Evolutionary conservation across 1,139 yeast genomes (phyloP).

Genomic region (Sugiyamaella novakii): DNA sequence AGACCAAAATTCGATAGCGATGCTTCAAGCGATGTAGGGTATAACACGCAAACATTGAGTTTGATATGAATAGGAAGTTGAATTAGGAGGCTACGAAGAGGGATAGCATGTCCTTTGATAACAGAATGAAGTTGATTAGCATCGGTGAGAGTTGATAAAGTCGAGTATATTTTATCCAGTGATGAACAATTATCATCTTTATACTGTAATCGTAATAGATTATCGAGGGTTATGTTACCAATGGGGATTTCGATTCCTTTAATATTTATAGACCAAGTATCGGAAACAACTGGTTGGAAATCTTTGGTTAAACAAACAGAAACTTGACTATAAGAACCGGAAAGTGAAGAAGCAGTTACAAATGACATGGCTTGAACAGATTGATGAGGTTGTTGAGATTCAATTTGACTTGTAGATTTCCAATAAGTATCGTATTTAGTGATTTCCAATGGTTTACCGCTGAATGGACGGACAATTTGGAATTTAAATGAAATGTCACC

Average conservation of each 20-base stretch:
- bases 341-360: conserved; percentile 88
- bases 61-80: conserved; percentile 61
- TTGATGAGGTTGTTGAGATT: conserved; percentile 30
- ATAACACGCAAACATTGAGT: conserved; percentile 74
- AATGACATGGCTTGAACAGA: conserved; percentile 56
- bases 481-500: conserved; percentile 79
- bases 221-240: conserved; percentile 47
- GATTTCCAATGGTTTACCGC: conserved; percentile 82
- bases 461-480: conserved; percentile 87
- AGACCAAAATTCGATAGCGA: conserved; percentile 51
- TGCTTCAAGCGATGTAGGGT: conserved; percentile 74
- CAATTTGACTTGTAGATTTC: conserved; percentile 73
- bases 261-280: conserved; percentile 61
- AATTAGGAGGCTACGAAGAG: conserved; percentile 62
- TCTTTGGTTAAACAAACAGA: conserved; percentile 75
- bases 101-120: conserved; percentile 53
- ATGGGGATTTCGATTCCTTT: conserved; percentile 55
- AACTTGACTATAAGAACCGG: conserved; percentile 75
- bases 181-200: conserved; percentile 2
- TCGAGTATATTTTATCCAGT: conserved; percentile 28
- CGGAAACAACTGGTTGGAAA: conserved; percentile 84
- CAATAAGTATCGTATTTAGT: conserved; percentile 95
- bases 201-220: conserved; percentile 42
- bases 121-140: conserved; percentile 36
- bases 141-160: conserved; percentile 40